phyloP scores from a whole-genome alignment of 2,329 filamentous ascomycete species.

The Sporothrix inflata region DNA sequence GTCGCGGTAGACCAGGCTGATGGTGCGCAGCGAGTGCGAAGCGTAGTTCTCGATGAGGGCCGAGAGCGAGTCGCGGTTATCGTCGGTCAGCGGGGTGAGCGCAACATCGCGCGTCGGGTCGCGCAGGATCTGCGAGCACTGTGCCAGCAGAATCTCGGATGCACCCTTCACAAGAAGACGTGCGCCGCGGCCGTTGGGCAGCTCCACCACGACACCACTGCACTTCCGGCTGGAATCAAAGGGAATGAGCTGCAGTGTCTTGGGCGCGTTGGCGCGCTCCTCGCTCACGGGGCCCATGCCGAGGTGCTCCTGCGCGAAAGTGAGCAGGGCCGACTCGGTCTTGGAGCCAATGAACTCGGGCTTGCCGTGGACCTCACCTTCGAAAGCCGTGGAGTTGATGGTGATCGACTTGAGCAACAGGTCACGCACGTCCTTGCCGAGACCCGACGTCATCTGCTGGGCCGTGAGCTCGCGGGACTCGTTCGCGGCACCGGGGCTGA shows the following conservation, averaged over 20 bases:
- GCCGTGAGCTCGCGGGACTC: conserved; percentile 46
- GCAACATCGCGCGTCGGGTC: conserved; percentile 53
- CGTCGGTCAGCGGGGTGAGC: conserved; percentile 51
- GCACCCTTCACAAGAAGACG: conserved; percentile 67
- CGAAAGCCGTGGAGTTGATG: conserved; percentile 74
- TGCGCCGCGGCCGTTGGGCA: conserved; percentile 52
- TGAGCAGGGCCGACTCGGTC: conserved; percentile 75
- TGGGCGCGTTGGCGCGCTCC: conserved; percentile 56
- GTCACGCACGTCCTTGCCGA: conserved; percentile 53
- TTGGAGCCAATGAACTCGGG: conserved; percentile 75
- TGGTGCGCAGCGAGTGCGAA: conserved; percentile 77
- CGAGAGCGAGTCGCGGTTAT: conserved; percentile 61
- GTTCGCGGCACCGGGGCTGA: neutral
- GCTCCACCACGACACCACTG: conserved; percentile 63
- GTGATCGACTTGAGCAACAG: conserved; percentile 63
- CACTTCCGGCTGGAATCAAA: conserved; percentile 79
- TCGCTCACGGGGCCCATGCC: conserved; percentile 68
- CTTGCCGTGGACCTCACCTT: conserved; percentile 70
- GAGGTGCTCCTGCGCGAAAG: conserved; percentile 67
- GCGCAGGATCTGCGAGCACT: conserved; percentile 57
- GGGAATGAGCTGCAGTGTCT: conserved; percentile 68
- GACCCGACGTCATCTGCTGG: conserved; percentile 52
- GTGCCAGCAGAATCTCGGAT: conserved; percentile 64
- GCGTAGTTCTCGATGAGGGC: conserved; percentile 77
- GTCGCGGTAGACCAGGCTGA: conserved; percentile 81